phyloP scores from a whole-genome alignment of 768 basidiomycete genomes.

The Butyriboletus loyo region DNA sequence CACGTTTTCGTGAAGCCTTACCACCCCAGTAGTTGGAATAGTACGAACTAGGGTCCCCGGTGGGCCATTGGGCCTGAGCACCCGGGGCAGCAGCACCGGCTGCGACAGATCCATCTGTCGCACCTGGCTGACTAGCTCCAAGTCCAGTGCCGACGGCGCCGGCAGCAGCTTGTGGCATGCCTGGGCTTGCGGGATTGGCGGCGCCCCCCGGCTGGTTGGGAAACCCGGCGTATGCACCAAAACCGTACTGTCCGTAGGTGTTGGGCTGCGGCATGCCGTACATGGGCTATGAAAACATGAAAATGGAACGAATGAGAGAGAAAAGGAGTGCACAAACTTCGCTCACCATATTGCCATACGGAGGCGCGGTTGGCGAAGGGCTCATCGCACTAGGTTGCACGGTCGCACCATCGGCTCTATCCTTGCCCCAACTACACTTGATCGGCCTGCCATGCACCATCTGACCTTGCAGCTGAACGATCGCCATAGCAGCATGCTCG shows the following conservation, averaged over 20 bases:
- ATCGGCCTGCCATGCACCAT: conserved; percentile 96
- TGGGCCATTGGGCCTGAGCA: conserved; percentile 75
- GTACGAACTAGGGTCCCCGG: conserved; percentile 69
- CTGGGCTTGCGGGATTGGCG: conserved; percentile 40
- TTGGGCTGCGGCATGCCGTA: conserved; percentile 86
- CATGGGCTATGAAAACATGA: conserved; percentile 57
- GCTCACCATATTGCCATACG: conserved; percentile 77
- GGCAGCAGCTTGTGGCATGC: conserved; percentile 56
- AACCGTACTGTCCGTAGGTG: conserved; percentile 72
- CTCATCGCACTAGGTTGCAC: conserved; percentile 53
- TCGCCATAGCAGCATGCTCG: conserved; percentile 97
- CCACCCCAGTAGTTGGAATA: conserved; percentile 86
- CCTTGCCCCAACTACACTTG: conserved; percentile 99
- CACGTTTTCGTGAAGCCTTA: conserved; percentile 32
- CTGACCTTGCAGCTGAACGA: conserved; percentile 94
- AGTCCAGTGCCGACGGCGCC: conserved; percentile 54
- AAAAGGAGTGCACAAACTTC: neutral
- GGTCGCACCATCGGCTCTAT: conserved; percentile 71
- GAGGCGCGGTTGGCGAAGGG: conserved; percentile 56
- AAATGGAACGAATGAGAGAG: neutral
- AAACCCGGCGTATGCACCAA: conserved; percentile 71
- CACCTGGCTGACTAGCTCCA: conserved; percentile 54
- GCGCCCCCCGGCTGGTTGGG: conserved; percentile 55
- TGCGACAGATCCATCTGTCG: conserved; percentile 51
- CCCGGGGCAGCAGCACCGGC: conserved; percentile 48